phyloP scores from a whole-genome alignment of 1,284 basidiomycete genomes.

The Vanrija humicola region DNA sequence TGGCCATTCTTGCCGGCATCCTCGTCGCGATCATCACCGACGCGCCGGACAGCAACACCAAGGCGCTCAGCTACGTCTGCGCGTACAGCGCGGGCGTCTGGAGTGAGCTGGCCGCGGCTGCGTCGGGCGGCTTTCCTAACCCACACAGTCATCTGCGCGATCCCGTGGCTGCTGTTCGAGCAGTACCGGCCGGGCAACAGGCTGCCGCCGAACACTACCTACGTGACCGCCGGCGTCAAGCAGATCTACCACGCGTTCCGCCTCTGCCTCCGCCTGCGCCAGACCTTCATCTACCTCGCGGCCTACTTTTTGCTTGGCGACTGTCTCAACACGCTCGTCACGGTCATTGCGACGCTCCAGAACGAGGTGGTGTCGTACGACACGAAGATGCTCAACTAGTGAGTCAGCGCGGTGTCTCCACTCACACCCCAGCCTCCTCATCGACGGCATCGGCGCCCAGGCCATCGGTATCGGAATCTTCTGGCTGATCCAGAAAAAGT shows the following conservation, averaged over 20 bases:
- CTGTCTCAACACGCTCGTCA: constrained; percentile 57
- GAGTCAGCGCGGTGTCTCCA: too few relatives aligned
- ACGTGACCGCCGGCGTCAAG: constrained; percentile 26
- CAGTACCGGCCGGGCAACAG: constrained; percentile 24
- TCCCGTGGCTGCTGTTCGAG: constrained; percentile 20
- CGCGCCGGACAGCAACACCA: constrained; percentile 77
- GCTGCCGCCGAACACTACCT: constrained; percentile 16
- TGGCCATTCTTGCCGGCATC: constrained; percentile 48
- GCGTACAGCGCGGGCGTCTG: constrained; percentile 71
- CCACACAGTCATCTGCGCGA: constrained; percentile 11
- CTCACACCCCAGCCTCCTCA: constrained; percentile 52
- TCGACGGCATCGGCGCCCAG: constrained; percentile 72
- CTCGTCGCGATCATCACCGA: constrained; percentile 58
- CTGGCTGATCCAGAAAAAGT: constrained; percentile 73
- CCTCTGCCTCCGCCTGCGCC: constrained; percentile 66
- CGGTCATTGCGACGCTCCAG: constrained; percentile 72
- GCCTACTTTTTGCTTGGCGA: constrained; percentile 56
- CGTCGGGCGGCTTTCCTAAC: too few relatives aligned
- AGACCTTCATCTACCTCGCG: constrained; percentile 52
- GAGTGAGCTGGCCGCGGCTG: constrained; percentile 57
- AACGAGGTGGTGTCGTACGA: constrained; percentile 58
- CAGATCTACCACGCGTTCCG: constrained; percentile 65
- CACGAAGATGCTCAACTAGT: constrained; percentile 40
- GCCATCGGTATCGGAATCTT: constrained; percentile 57
- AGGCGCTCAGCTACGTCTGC: constrained; percentile 67